Conservation (phyloP, 257 asterid genomes). For the Solanum paucissectum region DNA sequence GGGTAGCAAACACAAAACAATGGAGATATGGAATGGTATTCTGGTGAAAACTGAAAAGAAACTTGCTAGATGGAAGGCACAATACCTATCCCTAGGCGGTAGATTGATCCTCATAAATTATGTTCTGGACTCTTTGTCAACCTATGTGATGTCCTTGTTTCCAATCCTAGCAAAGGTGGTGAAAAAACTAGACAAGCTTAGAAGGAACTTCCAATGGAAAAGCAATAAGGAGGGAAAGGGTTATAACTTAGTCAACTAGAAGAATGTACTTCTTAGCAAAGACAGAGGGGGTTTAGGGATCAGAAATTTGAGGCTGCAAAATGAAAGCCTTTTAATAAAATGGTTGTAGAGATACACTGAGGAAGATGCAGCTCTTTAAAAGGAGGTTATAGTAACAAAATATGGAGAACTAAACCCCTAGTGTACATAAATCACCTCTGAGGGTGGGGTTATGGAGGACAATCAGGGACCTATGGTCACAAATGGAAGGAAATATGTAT, state of each 20-base stretch:
- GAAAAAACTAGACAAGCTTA: neutral
- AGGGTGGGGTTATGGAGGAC: neutral
- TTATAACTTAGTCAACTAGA: neutral
- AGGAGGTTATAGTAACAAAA: neutral
- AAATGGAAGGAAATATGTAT: no score
- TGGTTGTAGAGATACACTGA: neutral
- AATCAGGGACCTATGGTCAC: neutral
- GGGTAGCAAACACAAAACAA: neutral
- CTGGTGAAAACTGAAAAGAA: neutral
- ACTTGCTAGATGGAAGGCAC: neutral
- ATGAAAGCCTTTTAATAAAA: neutral
- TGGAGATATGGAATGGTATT: neutral
- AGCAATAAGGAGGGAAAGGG: neutral
- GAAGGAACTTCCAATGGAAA: neutral
- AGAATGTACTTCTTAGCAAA: neutral
- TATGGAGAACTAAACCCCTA: no score
- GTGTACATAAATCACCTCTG: no score
- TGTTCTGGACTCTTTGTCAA: neutral
- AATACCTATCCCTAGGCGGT: neutral
- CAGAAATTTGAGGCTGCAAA: neutral
- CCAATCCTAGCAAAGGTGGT: neutral
- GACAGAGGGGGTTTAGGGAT: neutral
- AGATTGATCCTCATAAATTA: neutral
- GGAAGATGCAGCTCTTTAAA: neutral
- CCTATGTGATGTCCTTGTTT: neutral